These are phyloP conservation scores for Cutaneotrichosporon mucoides DNA, from an alignment of 1,284 basidiomycete species.

Conservation along the genomic window DNA sequence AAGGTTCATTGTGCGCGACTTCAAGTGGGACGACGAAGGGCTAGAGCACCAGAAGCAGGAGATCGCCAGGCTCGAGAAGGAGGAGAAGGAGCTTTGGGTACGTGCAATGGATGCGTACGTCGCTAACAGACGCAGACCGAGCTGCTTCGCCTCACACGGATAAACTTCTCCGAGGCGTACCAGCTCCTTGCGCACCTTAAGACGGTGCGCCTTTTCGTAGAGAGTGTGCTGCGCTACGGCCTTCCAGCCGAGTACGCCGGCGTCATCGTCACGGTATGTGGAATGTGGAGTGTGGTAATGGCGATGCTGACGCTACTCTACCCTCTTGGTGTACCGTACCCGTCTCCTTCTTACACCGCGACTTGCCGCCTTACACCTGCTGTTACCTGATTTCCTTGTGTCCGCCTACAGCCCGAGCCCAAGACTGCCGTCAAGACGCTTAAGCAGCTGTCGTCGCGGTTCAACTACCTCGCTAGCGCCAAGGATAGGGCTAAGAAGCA, in stretches of 20 bases:
- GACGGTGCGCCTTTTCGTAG: slow-evolving; percentile 83
- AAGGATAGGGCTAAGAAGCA: slow-evolving; percentile 43
- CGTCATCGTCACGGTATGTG: slow-evolving; percentile 70
- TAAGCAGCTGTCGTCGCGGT: slow-evolving; percentile 67
- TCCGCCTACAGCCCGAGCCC: slow-evolving; percentile 66
- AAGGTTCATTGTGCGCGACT: slow-evolving; percentile 88
- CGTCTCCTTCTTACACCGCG: too few relatives aligned
- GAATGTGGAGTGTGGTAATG: neutral
- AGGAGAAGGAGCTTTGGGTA: slow-evolving; percentile 98
- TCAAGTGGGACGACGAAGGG: slow-evolving; percentile 81
- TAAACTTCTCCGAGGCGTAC: slow-evolving; percentile 96
- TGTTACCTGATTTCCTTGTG: neutral
- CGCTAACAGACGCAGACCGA: slow-evolving; percentile 64
- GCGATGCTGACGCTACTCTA: neutral
- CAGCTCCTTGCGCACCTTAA: slow-evolving; percentile 93
- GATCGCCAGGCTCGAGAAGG: slow-evolving; percentile 69
- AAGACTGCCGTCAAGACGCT: slow-evolving; percentile 80
- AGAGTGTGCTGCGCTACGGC: slow-evolving; percentile 93
- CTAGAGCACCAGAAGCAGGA: slow-evolving; percentile 81
- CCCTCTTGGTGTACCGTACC: neutral
- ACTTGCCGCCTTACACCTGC: too few relatives aligned
- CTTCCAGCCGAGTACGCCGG: slow-evolving; percentile 88
- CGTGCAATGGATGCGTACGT: slow-evolving; percentile 28
- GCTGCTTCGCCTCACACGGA: slow-evolving; percentile 83
- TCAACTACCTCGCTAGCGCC: slow-evolving; percentile 61